Conservation (phyloP, 257 asterid genomes). For the Coffea canephora region DNA sequence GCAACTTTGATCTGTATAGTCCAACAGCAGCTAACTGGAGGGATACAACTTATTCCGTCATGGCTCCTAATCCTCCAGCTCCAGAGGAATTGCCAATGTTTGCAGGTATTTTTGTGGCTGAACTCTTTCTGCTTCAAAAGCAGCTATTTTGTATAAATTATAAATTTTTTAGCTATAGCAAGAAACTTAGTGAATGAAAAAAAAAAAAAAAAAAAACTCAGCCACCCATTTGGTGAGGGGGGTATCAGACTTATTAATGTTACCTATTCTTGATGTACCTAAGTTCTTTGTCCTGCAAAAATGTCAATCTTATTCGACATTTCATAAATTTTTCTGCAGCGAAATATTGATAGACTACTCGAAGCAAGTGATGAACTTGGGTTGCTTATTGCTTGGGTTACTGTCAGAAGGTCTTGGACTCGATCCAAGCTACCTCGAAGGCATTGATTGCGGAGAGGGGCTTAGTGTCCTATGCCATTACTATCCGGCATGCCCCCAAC, state of each 20-base stretch:
- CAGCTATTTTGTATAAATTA: too few species aligned
- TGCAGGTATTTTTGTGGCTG: slow-evolving; percentile 38
- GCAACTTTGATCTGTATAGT: slow-evolving; percentile 37
- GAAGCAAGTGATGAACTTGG: slow-evolving; percentile 27
- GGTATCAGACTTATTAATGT: too few species aligned
- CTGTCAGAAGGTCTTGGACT: slow-evolving; percentile 36
- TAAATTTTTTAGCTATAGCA: too few species aligned
- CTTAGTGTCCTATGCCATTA: slow-evolving; percentile 21
- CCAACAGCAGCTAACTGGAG: slow-evolving; percentile 50
- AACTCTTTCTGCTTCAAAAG: too few species aligned
- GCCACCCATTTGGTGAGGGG: too few species aligned
- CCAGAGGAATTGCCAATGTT: slow-evolving; percentile 49
- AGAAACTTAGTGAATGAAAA: too few species aligned
- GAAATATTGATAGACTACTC: slow-evolving; percentile 36
- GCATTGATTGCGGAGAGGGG: slow-evolving; percentile 33
- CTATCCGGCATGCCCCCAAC: slow-evolving; percentile 47
- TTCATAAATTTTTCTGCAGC: slow-evolving; percentile 13
- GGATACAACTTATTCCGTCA: slow-evolving; percentile 26
- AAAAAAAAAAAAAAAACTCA: too few species aligned
- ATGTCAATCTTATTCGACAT: neutral
- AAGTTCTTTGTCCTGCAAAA: too few species aligned
- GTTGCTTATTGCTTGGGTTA: slow-evolving; percentile 24
- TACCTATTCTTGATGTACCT: too few species aligned
- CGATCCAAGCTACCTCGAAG: slow-evolving; percentile 21
- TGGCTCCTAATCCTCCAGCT: slow-evolving; percentile 41